These are phyloP conservation scores for Lachnellula cervina DNA, from an alignment of 2,329 filamentous ascomycete genomes.

Conservation along the genomic window DNA sequence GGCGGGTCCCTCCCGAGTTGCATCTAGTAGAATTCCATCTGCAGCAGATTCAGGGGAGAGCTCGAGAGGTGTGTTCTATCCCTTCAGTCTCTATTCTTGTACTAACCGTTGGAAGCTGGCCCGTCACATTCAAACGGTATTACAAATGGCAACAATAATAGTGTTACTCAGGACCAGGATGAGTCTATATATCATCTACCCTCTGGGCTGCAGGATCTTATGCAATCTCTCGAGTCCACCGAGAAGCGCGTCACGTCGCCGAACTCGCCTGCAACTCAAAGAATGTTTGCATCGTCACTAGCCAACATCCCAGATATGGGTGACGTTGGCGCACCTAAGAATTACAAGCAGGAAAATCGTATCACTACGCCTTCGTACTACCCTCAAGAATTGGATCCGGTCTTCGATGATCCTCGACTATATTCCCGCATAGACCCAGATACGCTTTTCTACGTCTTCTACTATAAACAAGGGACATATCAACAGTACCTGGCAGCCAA, in stretches of 20 bases:
- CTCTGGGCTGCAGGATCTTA: slow-evolving; percentile 78
- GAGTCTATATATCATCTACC: slow-evolving; percentile 93
- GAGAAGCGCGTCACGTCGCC: slow-evolving; percentile 56
- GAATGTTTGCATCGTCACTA: slow-evolving; percentile 72
- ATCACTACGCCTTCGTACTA: slow-evolving; percentile 79
- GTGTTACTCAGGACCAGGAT: slow-evolving; percentile 45
- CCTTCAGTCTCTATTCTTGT: slow-evolving; percentile 2
- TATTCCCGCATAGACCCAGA: slow-evolving; percentile 91
- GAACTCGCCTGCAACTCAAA: slow-evolving; percentile 60
- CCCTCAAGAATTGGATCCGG: slow-evolving; percentile 83
- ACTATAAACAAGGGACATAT: slow-evolving; percentile 94
- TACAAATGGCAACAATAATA: slow-evolving; percentile 49
- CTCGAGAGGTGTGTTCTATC: slow-evolving; percentile 39
- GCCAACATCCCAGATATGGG: slow-evolving; percentile 64
- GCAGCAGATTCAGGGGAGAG: slow-evolving; percentile 40
- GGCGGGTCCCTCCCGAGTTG: slow-evolving; percentile 21
- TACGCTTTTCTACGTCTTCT: slow-evolving; percentile 97
- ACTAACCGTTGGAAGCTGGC: slow-evolving; percentile 19
- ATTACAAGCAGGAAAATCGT: slow-evolving; percentile 78
- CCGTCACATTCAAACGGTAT: slow-evolving; percentile 45
- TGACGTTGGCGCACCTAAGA: slow-evolving; percentile 77
- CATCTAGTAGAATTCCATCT: slow-evolving; percentile 31
- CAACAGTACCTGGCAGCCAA: slow-evolving; percentile 95
- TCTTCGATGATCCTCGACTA: slow-evolving; percentile 85
- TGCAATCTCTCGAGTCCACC: slow-evolving; percentile 84